Percentiles rank a stretch among this genome's conserved stretches.
These are phyloP conservation scores for Cyamopsis tetragonoloba DNA, from an alignment of 306 rosid genomes.

Conservation along the genomic window DNA sequence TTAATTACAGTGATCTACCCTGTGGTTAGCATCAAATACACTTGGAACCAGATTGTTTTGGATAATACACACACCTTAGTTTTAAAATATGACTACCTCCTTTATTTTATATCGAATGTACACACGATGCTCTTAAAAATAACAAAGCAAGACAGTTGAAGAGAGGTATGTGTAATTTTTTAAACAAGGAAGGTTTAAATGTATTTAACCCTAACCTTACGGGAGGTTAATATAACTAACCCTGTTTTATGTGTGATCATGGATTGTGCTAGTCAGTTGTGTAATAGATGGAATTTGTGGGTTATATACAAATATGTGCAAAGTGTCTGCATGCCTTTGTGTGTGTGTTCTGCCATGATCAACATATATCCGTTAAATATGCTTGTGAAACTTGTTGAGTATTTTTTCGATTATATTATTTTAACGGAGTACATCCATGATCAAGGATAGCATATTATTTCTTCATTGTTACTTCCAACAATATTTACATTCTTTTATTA, in stretches of 20 bases:
- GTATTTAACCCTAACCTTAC: no score
- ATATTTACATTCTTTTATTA: background rate
- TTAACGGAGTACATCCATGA: background rate
- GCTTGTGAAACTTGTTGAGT: background rate
- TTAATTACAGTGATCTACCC: no score
- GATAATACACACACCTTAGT: no score
- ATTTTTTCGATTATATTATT: background rate
- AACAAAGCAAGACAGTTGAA: no score
- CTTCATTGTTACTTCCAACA: background rate
- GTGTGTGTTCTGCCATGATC: slow-evolving; percentile 16
- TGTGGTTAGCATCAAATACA: no score
- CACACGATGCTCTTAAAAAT: no score
- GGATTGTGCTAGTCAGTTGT: background rate
- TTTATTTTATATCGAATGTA: no score
- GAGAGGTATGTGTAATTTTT: no score
- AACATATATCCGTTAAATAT: background rate
- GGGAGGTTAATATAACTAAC: no score
- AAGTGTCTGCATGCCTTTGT: background rate
- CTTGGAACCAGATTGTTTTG: no score
- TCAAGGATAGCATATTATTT: background rate
- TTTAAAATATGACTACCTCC: no score
- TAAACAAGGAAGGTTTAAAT: no score
- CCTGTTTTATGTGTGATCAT: background rate
- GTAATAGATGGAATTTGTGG: background rate
- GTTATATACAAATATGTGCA: background rate